Evolutionary conservation across 208 protist species (phyloP).

Genomic region (Acanthamoeba culbertsoni): DNA sequence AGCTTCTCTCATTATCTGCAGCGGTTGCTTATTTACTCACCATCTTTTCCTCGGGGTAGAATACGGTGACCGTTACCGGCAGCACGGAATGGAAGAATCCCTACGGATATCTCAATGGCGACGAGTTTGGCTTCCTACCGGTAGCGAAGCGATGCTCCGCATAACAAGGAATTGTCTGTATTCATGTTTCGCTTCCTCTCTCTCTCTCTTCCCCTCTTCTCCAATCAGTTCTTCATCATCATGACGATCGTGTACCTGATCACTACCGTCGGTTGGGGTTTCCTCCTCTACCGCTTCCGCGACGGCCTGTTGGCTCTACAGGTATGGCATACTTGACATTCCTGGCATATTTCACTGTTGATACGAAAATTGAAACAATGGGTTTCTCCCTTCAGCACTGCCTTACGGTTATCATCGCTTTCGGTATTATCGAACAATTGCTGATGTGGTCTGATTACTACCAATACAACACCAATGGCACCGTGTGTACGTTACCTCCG

Average conservation of each 20-base stretch:
- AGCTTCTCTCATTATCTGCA: neutral
- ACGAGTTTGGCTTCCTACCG: constrained; percentile 47
- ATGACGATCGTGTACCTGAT: neutral
- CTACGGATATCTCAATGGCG: constrained; percentile 41
- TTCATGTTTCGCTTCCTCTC: neutral
- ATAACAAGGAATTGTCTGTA: no score
- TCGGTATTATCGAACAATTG: neutral
- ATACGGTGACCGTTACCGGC: neutral
- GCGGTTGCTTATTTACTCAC: neutral
- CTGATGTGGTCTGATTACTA: neutral
- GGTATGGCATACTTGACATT: neutral
- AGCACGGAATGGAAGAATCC: constrained; percentile 30
- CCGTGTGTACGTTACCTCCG: neutral
- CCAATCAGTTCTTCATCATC: neutral
- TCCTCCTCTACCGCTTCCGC: constrained; percentile 25
- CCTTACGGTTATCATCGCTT: neutral
- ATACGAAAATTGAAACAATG: neutral
- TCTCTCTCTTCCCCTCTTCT: neutral
- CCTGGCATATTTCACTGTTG: neutral
- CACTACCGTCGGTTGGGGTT: neutral
- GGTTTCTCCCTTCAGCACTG: neutral
- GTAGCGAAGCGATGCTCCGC: no score
- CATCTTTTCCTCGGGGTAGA: neutral
- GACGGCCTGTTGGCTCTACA: neutral
- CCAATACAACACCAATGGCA: neutral